phyloP scores from a whole-genome alignment of 1,284 basidiomycete genomes.

The Malassezia restricta region DNA sequence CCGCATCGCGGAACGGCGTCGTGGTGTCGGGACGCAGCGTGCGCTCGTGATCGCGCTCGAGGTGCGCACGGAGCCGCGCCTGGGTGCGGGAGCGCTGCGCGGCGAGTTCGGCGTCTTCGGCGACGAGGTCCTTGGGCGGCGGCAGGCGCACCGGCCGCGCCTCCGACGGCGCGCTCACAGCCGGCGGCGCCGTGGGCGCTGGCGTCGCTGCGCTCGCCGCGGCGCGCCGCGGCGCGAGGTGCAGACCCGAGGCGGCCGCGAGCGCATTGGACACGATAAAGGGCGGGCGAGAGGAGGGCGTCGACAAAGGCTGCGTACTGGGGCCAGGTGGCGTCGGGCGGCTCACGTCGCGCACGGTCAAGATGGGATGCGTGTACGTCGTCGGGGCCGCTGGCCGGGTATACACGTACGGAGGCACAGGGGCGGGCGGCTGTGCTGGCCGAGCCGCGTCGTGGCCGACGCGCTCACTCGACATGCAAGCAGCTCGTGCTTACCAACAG shows the following conservation, averaged over 20 bases:
- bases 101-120: constrained; percentile 9
- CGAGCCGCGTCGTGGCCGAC: neutral
- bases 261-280: constrained; percentile 16
- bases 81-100: constrained; percentile 8
- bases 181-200: neutral
- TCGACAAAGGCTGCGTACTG: too few species aligned
- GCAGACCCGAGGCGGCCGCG: constrained; percentile 8
- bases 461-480: neutral
- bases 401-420: neutral
- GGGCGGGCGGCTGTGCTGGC: neutral
- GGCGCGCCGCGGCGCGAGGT: neutral
- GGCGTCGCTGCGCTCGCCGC: neutral
- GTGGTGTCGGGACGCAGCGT: constrained; percentile 27
- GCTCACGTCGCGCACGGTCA: constrained; percentile 4
- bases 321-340: neutral
- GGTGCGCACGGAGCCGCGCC: constrained; percentile 1
- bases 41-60: constrained; percentile 21
- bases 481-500: neutral
- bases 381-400: constrained; percentile 4
- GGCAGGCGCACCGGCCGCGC: constrained; percentile 4
- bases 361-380: constrained; percentile 7
- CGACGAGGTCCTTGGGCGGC: constrained; percentile 12
- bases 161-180: neutral
- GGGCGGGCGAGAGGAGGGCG: neutral
- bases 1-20: constrained; percentile 26